A percentile compares a stretch with the other conserved stretches of the same genome.
phyloP scores from a whole-genome alignment of 108 stramenopile genomes.

The Cafeteria roenbergensis region DNA sequence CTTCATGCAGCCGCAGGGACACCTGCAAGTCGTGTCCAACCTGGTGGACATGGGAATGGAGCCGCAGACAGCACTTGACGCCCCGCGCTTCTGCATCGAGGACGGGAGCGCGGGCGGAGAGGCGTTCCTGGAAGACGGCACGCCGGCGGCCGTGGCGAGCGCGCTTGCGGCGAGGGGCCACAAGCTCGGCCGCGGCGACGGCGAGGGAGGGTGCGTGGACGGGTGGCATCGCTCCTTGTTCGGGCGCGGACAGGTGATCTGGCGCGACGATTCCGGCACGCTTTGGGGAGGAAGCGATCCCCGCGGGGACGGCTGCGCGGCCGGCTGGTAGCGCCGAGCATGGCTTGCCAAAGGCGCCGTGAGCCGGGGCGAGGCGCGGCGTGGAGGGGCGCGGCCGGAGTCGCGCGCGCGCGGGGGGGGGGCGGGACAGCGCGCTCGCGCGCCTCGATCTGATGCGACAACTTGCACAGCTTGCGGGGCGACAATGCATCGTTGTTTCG shows the following conservation, averaged over 20 bases:
- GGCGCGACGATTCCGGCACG: conserved; percentile 49
- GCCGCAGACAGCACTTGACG: conserved; percentile 66
- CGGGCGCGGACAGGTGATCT: conserved; percentile 79
- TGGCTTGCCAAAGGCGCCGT: no score
- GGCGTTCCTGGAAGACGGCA: conserved; percentile 57
- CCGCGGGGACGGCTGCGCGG: conserved; percentile 81
- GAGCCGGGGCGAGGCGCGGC: no score
- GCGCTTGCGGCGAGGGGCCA: conserved; percentile 59
- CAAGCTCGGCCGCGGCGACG: conserved; percentile 25
- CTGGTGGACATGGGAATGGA: conserved; percentile 54
- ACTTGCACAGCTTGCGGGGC: no score
- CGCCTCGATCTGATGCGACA: no score
- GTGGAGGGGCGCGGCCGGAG: no score
- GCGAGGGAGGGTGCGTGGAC: conserved; percentile 11
- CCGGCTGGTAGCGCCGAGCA: no score
- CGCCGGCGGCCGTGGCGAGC: conserved; percentile 36
- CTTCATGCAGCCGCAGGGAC: conserved; percentile 93
- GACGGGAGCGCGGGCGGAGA: conserved; percentile 60
- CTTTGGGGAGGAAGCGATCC: conserved; percentile 82
- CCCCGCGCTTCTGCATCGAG: conserved; percentile 76
- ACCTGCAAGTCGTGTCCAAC: conserved; percentile 69
- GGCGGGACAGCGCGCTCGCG: no score
- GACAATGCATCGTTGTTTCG: no score
- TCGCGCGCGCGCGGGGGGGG: no score
- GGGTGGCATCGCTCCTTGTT: conserved; percentile 61